Evolutionary conservation across 495 filamentous ascomycete genomes (phyloP).

Genomic region (Xylaria telfairii): DNA sequence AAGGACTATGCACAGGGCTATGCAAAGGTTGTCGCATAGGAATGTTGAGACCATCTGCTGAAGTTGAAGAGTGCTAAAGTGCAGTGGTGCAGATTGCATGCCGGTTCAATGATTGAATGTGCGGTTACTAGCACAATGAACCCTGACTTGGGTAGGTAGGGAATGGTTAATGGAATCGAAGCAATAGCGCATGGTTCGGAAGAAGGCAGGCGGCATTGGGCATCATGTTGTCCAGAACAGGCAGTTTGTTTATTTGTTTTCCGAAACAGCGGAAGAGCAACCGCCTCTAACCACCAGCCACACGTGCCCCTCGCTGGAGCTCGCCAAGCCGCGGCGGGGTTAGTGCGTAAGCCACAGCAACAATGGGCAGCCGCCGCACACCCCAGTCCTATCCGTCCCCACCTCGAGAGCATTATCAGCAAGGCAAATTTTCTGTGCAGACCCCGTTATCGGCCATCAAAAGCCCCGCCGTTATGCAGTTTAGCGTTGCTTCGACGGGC

Average conservation of each 20-base stretch:
- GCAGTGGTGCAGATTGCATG: slow-evolving; percentile 7
- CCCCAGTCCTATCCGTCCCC: too few species aligned
- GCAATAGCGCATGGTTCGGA: background rate
- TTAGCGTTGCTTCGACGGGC: background rate
- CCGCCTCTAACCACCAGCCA: slow-evolving; percentile 22
- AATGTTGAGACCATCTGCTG: slow-evolving; percentile 25
- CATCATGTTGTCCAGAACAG: slow-evolving; percentile 31
- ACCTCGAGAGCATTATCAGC: slow-evolving; percentile 6
- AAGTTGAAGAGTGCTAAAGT: background rate
- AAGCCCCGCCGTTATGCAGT: slow-evolving; percentile 2
- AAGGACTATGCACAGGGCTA: slow-evolving; percentile 8
- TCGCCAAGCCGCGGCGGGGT: background rate
- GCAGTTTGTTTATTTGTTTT: slow-evolving; percentile 48
- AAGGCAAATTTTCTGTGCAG: background rate
- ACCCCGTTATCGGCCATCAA: slow-evolving; percentile 9
- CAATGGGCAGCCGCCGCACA: too few species aligned
- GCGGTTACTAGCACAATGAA: background rate
- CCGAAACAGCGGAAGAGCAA: slow-evolving; percentile 35
- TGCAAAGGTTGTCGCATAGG: slow-evolving; percentile 27
- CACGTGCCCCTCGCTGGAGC: background rate
- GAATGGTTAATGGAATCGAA: slow-evolving; percentile 11
- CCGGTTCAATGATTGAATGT: background rate
- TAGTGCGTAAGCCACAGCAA: background rate
- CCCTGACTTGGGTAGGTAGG: background rate
- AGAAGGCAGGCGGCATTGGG: slow-evolving; percentile 17